These are phyloP conservation scores for Phytophthora kernoviae DNA, from an alignment of 352 stramenopile species.

Conservation along the genomic window DNA sequence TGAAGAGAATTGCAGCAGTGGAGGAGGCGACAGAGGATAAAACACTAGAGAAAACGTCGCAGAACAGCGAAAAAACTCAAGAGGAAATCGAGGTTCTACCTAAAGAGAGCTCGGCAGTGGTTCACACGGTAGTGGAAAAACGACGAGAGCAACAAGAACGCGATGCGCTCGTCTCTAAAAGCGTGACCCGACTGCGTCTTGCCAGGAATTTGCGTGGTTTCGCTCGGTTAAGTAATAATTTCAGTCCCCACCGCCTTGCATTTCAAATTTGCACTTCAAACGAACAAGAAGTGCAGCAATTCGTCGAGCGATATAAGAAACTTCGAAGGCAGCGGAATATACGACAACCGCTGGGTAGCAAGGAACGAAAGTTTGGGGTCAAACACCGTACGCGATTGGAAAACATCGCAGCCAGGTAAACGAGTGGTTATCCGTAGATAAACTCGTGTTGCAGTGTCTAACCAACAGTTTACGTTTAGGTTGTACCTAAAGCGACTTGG, in stretches of 20 bases:
- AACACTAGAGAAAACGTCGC: not conserved
- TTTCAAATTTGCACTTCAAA: slow-evolving; percentile 16
- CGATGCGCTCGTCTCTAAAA: slow-evolving; percentile 6
- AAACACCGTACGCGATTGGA: slow-evolving; percentile 28
- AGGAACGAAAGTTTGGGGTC: not conserved
- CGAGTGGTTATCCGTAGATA: not conserved
- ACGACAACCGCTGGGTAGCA: not conserved
- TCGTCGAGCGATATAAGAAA: slow-evolving; percentile 13
- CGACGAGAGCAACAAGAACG: slow-evolving; percentile 10
- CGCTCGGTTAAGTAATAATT: slow-evolving; percentile 13
- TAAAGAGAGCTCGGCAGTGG: not conserved
- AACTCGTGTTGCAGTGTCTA: not conserved
- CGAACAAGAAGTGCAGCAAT: slow-evolving; percentile 5
- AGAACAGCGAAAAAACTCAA: not conserved
- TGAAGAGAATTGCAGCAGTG: slow-evolving; percentile 4
- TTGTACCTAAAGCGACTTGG: slow-evolving; percentile 18
- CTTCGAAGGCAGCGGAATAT: not conserved
- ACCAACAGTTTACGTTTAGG: not conserved
- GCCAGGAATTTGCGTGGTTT: slow-evolving; percentile 31
- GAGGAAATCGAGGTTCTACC: not conserved
- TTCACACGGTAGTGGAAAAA: not conserved
- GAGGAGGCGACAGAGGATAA: too few species aligned
- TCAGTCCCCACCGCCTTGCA: slow-evolving; percentile 21
- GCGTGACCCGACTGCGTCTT: slow-evolving; percentile 22
- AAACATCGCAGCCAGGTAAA: slow-evolving; percentile 32